Base-by-base conservation (phyloP, 176 grass and related monocot genomes). In the Lolium multiflorum region DNA sequence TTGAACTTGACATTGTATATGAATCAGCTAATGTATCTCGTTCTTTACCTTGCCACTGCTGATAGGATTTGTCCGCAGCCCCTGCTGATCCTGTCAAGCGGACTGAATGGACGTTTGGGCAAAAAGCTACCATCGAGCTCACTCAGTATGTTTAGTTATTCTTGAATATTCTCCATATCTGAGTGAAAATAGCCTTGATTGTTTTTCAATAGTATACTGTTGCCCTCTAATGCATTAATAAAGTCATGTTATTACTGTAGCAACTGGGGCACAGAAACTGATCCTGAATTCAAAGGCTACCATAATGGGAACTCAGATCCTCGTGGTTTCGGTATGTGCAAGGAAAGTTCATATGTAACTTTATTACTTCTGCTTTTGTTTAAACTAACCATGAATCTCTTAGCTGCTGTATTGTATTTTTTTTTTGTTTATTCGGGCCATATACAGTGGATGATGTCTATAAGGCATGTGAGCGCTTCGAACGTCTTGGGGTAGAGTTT, bases 291-390 rank as follows among this genome's bases (percentile, higher is more conserved):
- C 86, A 98, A 92, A 89, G 91, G 93, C 68, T 96, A 98, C 84
- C 96, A 98, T 82, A 96, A 96, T 78, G 96, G 96, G 77, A 98
- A 98, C 61, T 98, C 96, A 59, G 96, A 98, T 69, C 96, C 96
- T 22, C 96, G 93, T 91, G 96, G 96, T 58, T 98, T 98, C 82
- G 96, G 96, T 98, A 89, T 58, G 88, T 92, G 41, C 70, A 58
- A 66, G 57, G 10, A 62, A n/a, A 74, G 54, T 61, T 57, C 21
- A 59, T 54, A 43, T 74, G 37, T 13, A 4, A 54, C 6, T 80
- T 51, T 86, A 78, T 62, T 17, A 50, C 20, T 38, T 5, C 43
- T 48, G 13, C 17, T 56, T 84, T 72, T 21, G 1, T 16, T 58
- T 11, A 49, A 49, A 62, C 75, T 62, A 77, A 71, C 11, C 43